Base-by-base conservation (phyloP, 495 filamentous ascomycete species). In the Xylaria sp. region DNA sequence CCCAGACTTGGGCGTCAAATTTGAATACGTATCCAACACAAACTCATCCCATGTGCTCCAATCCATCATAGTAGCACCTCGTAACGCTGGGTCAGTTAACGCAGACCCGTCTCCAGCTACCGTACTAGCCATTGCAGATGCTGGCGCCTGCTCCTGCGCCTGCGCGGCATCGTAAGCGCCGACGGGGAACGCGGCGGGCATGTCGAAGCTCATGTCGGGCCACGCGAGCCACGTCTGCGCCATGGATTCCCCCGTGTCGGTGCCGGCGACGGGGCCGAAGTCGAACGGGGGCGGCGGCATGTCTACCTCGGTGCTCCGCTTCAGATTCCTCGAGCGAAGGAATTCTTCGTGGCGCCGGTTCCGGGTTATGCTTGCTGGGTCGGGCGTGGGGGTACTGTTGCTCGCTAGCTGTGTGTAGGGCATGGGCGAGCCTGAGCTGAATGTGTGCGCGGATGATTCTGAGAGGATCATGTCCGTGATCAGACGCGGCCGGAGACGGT, bases 1-100 rank as follows among this genome's bases (percentile, higher is more conserved):
- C 31, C 63, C 69, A n/a, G 74, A 73, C 43, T 67, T 62, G 29
- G 52, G 53, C 24, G 52, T 59, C 0, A 14, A 40, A 29, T 76
- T 68, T 5, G 64, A 73, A 40, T 71, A 74, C 2, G 79, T 77
- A 29, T 81, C 79, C 26, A 44, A 57, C 29, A 81, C 72, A 52
- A 81, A 81, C 29, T 81, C 79, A 31, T 81, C 74, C 79, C 79
- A 81, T 5, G 73, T 73, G 24, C 73, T 73, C 79, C 76, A 77
- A 48, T 79, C 73, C 73, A 70, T 76, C 73, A 53, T 67, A 29
- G 55, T 37, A 33, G 64, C 65, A 9, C 68, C 41, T 2, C 43
- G 48, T 6, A 57, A 33, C 5, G n/a, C 37, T 9, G 48, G 35
- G n/a, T 68, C 50, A 8, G 19, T 21, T 5, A 46, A 26, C 11